Percentiles rank a stretch among this genome's conserved stretches.
Conservation (phyloP, 1,284 basidiomycete species). For the Ustilago curta region DNA sequence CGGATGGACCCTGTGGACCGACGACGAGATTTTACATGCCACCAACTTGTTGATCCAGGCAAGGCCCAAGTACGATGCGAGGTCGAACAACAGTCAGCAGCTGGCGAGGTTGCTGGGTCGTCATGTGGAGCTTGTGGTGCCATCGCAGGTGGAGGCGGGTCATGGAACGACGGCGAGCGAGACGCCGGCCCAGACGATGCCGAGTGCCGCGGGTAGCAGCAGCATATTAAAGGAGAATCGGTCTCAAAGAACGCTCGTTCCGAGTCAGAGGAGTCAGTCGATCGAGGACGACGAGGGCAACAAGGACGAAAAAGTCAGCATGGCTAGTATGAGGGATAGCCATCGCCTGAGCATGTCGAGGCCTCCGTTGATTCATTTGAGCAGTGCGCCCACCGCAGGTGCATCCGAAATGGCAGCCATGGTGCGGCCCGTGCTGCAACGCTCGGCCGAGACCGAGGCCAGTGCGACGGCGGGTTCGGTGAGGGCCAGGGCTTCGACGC, state of each 20-base stretch:
- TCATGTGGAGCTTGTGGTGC: constrained; percentile 33
- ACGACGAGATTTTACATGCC: constrained; percentile 37
- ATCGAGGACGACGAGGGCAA: constrained; percentile 15
- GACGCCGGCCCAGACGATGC: constrained; percentile 13
- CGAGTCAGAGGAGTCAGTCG: constrained; percentile 33
- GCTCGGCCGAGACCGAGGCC: constrained; percentile 33
- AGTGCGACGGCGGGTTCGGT: constrained; percentile 14
- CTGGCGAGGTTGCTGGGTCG: constrained; percentile 34
- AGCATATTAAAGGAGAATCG: constrained; percentile 33
- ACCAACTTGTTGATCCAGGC: constrained; percentile 37
- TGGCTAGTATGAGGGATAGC: constrained; percentile 30
- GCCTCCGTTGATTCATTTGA: constrained; percentile 38
- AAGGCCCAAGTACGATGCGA: constrained; percentile 47
- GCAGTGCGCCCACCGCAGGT: constrained; percentile 21
- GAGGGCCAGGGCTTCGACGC: constrained; percentile 26
- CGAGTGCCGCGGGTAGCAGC: too few species aligned
- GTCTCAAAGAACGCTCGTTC: constrained; percentile 33
- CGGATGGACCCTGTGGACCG: constrained; percentile 51
- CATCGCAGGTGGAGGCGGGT: background rate
- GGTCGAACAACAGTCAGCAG: constrained; percentile 42
- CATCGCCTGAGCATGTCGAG: constrained; percentile 32
- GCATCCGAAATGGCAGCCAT: background rate
- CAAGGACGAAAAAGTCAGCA: background rate
- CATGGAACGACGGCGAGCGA: constrained; percentile 12
- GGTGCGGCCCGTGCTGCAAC: constrained; percentile 17